Base-by-base conservation (phyloP, 768 basidiomycete species). In the Favolaschia claudopus region DNA sequence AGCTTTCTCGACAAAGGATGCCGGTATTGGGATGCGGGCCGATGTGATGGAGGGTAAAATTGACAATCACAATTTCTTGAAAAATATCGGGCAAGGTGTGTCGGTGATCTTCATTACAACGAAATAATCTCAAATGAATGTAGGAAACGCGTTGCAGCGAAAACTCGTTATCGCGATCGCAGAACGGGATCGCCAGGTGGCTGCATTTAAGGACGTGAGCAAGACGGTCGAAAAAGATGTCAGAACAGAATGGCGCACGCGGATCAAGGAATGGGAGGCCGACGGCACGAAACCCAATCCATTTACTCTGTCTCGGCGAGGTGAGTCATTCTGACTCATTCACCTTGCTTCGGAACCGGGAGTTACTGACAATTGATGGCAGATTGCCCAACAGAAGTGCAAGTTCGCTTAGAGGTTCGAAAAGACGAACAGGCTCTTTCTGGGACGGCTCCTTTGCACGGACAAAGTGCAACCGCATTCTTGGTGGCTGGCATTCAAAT, bases 211-310 rank as follows among this genome's bases (percentile, higher is more conserved):
- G 20, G 51, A 61, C 9, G 22, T 65, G 12, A 25, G 52, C 28
- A 7, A 28, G 2, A 38, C 32, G 1, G 9, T 65, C 13, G 7
- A 40, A 2, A 17, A 17, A 9, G 22, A 28, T 1, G 8, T 39
- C 13, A 20, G 22, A 15, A 17, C n/a, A 24, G 31, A 43, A 10
- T 58, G 63, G 44, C 42, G 43, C 4, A 19, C 17, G 10, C 48
- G 27, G 39, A 33, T 57, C 12, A 19, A 22, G 2, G 25, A 14
- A 2, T 71, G 69, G 68, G 65, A 66, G 13, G 32, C 15, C 2
- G 65, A 73, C 34, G 38, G 31, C 4, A 43, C 49, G 2, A 25
- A 45, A n/a, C 69, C 64, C 2, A 66, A 68, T 52, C 72, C 69
- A 2, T 68, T 52, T 40, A 34, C n/a, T 10, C 14, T 55, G 25